Percentiles rank a stretch among this genome's conserved stretches.
Evolutionary conservation across 208 protist genomes (phyloP).

Genomic region (Porcisia hertigi): DNA sequence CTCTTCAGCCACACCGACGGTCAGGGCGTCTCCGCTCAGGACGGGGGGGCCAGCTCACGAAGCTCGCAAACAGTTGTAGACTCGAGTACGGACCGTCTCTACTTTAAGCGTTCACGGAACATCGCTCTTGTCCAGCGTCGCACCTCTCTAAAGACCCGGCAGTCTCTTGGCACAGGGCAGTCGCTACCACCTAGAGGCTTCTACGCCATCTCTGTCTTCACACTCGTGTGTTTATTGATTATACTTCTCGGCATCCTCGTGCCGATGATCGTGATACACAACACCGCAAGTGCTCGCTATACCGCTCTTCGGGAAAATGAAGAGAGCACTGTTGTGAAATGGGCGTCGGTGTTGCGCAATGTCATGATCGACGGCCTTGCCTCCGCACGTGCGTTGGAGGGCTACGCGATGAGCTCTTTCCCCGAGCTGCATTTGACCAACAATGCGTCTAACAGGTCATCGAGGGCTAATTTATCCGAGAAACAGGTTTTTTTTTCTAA

Average conservation of each 20-base stretch:
- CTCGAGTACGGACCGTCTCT: neutral
- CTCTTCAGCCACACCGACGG: neutral
- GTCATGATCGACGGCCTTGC: slow-evolving; percentile 43
- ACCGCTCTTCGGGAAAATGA: slow-evolving; percentile 6
- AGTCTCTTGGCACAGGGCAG: neutral
- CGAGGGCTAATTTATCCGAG: neutral
- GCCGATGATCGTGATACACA: slow-evolving; percentile 34
- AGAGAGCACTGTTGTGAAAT: slow-evolving; percentile 21
- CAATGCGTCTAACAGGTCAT: neutral
- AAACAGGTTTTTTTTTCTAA: neutral
- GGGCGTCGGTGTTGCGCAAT: slow-evolving; percentile 34
- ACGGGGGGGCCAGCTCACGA: neutral
- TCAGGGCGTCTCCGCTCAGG: neutral
- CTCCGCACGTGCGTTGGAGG: slow-evolving; percentile 36
- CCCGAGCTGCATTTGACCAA: slow-evolving; percentile 33
- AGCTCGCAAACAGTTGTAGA: neutral
- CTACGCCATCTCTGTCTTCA: slow-evolving; percentile 34
- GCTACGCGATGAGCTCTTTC: slow-evolving; percentile 47
- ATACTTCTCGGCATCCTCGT: slow-evolving; percentile 37
- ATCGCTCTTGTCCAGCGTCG: neutral
- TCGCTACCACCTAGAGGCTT: slow-evolving; percentile 23
- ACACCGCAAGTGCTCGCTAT: slow-evolving; percentile 1
- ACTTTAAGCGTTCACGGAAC: neutral
- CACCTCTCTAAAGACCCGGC: neutral
- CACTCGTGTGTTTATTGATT: slow-evolving; percentile 28